Percentiles rank a stretch among this genome's conserved stretches.
Evolutionary conservation across 352 stramenopile genomes (phyloP).

Genomic region (Phytophthora ohioensis): DNA sequence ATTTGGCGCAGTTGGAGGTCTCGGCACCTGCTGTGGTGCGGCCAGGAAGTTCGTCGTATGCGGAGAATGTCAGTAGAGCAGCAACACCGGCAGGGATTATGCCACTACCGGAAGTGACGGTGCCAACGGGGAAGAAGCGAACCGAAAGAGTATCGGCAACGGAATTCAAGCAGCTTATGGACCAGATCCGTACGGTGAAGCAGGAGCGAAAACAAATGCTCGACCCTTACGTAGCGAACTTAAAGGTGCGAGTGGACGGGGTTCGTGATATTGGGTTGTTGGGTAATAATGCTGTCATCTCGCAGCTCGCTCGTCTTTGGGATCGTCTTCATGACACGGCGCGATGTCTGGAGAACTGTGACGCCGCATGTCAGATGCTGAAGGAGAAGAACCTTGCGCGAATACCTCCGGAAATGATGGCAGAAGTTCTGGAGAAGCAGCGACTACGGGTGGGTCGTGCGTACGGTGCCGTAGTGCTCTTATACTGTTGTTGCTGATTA

Average conservation of each 20-base stretch:
- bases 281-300: background rate
- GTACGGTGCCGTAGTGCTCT: background rate
- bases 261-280: background rate
- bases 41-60: slow-evolving; percentile 14
- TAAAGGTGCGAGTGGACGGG: slow-evolving; percentile 46
- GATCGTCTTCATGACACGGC: slow-evolving; percentile 56
- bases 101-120: slow-evolving; percentile 23
- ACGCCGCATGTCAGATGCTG: slow-evolving; percentile 50
- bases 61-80: slow-evolving; percentile 6
- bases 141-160: slow-evolving; percentile 18
- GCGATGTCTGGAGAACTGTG: slow-evolving; percentile 61
- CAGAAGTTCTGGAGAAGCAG: slow-evolving; percentile 47
- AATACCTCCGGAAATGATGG: slow-evolving; percentile 42
- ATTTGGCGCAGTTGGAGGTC: slow-evolving; percentile 42
- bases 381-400: slow-evolving; percentile 41
- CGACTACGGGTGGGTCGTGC: slow-evolving; percentile 45
- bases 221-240: slow-evolving; percentile 61
- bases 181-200: slow-evolving; percentile 54
- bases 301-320: slow-evolving; percentile 69
- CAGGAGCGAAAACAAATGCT: slow-evolving; percentile 44
- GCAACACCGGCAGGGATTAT: slow-evolving; percentile 16
- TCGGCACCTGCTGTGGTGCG: slow-evolving; percentile 19
- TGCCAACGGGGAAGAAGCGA: slow-evolving; percentile 2
- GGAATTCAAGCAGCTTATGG: slow-evolving; percentile 52
- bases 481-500: background rate